These are phyloP conservation scores for Stylosanthes scabra DNA, from an alignment of 331 rosid genomes.

Conservation along the genomic window DNA sequence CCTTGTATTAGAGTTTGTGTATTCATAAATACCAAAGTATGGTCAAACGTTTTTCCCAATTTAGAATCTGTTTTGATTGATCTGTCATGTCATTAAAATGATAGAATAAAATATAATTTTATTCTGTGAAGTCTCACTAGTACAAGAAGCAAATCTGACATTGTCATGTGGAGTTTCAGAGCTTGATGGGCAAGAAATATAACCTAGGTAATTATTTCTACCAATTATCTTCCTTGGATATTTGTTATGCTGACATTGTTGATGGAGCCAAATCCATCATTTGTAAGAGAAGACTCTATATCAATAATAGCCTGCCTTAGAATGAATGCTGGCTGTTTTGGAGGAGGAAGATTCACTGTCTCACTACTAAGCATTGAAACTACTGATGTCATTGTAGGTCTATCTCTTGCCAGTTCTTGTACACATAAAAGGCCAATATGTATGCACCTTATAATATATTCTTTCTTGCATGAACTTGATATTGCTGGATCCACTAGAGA, in stretches of 20 bases:
- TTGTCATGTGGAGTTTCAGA: not conserved
- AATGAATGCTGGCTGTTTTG: constrained; percentile 1
- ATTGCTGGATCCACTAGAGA: constrained; percentile 12
- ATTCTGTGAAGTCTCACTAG: not conserved
- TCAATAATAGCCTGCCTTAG: constrained; percentile 1
- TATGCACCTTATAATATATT: constrained; percentile 29
- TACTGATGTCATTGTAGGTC: constrained; percentile 22
- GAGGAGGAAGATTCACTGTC: constrained; percentile 18
- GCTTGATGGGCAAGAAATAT: not conserved
- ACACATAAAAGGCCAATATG: constrained; percentile 29
- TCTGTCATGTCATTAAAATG: too few relatives aligned
- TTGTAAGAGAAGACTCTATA: not conserved
- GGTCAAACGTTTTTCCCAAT: too few relatives aligned
- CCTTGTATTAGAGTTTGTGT: too few relatives aligned
- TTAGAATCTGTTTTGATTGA: too few relatives aligned
- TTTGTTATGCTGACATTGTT: constrained; percentile 15
- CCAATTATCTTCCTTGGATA: constrained; percentile 7
- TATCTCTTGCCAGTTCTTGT: constrained; percentile 40
- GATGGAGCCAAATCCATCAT: not conserved
- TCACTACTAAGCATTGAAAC: constrained; percentile 39
- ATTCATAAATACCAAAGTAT: too few relatives aligned
- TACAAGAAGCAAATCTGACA: not conserved
- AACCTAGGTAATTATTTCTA: too few relatives aligned
- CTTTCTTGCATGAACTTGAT: not conserved
- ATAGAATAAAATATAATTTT: not conserved